Evolutionary conservation across 2,329 filamentous ascomycete genomes (phyloP), one percentile per base, ranked within the genome.

Genomic region (Conoideocrella luteorostrata): DNA sequence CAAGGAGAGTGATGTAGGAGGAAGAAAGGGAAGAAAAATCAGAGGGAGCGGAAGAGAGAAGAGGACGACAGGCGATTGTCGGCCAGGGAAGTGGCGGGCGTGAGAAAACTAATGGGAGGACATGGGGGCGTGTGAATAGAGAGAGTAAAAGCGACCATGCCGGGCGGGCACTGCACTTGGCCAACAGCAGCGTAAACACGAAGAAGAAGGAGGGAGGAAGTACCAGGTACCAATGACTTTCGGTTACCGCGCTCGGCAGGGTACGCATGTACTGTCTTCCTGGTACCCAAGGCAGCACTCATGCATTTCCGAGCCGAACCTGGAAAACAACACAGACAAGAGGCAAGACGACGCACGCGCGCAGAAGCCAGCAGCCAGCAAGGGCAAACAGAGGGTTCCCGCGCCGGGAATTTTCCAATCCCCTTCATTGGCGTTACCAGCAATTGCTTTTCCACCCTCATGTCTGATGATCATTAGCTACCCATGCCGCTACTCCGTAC

Each of bases 11-110:
- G 50, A 48, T 47, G 40, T 46, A 55, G 35, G 48, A 51, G 48
- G 50, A 45, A 46, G 50, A 49, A 45, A 47, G 46, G 46, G 41
- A 50, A 52, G 43, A 49, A 45, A 51, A 50, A 56, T 49, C 47
- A 54, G 45, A 51, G 48, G 51, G 52, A 52, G 52, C 52, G 52
- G 45, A 51, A 50, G 43, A 48, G 45, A 45, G 50, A 44, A 47
- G 42, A 47, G 41, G 41, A 39, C 22, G 46, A 39, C 26, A 47
- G 42, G 39, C 32, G 42, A 44, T 35, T 40, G 40, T 39, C 45
- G 39, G 51, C 47, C 39, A 44, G 43, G 39, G 48, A 49, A 44
- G 47, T 40, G 49, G 46, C 43, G 42, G 52, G 44, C 28, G 48
- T 46, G 47, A 46, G 49, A 55, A 26, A 47, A 38, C 26, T n/a